Conservation (phyloP, 768 basidiomycete genomes). For the Russula sp. region DNA sequence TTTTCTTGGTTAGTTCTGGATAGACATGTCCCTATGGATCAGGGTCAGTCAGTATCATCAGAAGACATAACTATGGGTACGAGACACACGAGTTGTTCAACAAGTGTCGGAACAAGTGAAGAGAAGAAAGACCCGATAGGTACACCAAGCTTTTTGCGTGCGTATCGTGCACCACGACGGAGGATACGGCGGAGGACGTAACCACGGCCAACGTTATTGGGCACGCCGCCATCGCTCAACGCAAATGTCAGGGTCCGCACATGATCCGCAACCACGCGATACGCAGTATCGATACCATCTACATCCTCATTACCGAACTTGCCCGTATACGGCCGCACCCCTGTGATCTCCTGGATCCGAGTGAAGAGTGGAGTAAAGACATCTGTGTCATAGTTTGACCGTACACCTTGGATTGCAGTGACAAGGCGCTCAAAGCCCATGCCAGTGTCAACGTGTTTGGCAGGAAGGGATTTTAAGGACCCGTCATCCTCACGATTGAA, state of each 20-base stretch:
- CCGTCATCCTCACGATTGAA: conserved; percentile 94
- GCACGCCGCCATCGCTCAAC: conserved; percentile 92
- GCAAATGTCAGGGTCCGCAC: conserved; percentile 93
- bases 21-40: conserved; percentile 65
- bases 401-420: conserved; percentile 82
- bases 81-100: conserved; percentile 73
- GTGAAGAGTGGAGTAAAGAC: conserved; percentile 85
- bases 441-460: conserved; percentile 96
- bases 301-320: conserved; percentile 92
- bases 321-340: conserved; percentile 80
- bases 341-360: conserved; percentile 82
- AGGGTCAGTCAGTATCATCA: conserved; percentile 3
- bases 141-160: conserved; percentile 89
- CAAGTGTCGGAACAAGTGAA: conserved; percentile 78
- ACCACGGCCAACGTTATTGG: conserved; percentile 92
- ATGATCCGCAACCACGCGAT: conserved; percentile 95
- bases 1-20: conserved; percentile 84
- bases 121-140: conserved; percentile 95
- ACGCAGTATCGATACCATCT: conserved; percentile 96
- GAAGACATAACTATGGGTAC: neutral
- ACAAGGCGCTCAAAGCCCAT: conserved; percentile 99
- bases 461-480: conserved; percentile 70
- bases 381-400: conserved; percentile 98
- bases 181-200: conserved; percentile 95
- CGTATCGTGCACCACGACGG: conserved; percentile 90